phyloP scores from a whole-genome alignment of 768 basidiomycete genomes.

The Boletus sp. region DNA sequence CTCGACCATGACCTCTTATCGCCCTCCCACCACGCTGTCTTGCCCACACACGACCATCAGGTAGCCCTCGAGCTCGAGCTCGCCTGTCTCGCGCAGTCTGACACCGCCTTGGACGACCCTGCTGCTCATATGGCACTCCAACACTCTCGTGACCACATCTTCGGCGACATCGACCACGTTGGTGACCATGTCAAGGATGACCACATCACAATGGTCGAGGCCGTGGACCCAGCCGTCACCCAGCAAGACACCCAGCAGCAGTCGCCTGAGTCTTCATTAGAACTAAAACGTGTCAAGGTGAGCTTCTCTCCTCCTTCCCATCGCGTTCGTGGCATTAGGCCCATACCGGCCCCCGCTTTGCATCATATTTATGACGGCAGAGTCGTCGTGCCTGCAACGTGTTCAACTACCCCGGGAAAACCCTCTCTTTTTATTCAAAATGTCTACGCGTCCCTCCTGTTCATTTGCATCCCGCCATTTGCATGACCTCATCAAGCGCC shows the following conservation, averaged over 20 bases:
- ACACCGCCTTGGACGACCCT: conserved; percentile 26
- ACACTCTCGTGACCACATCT: conserved; percentile 32
- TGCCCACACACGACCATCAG: conserved; percentile 32
- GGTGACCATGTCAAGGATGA: conserved; percentile 30
- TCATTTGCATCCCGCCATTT: conserved; percentile 22
- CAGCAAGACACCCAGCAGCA: conserved; percentile 61
- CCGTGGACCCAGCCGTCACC: conserved; percentile 36
- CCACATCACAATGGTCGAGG: conserved; percentile 33
- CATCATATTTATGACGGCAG: conserved; percentile 21
- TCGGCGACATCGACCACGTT: conserved; percentile 35
- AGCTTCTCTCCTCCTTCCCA: conserved; percentile 28
- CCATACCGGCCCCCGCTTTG: conserved; percentile 16
- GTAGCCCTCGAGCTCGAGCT: conserved; percentile 29
- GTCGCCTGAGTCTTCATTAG: conserved; percentile 62
- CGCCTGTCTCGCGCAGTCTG: conserved; percentile 26
- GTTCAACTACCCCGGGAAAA: conserved; percentile 11
- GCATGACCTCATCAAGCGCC: conserved; percentile 32
- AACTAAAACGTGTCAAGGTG: conserved; percentile 85
- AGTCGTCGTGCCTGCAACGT: conserved; percentile 27
- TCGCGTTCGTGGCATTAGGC: conserved; percentile 13
- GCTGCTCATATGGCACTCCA: conserved; percentile 26
- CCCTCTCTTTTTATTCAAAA: conserved; percentile 15
- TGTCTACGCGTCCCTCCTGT: conserved; percentile 13
- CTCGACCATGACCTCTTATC: conserved; percentile 33
- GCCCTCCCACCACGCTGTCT: conserved; percentile 26